Base-by-base conservation (phyloP, 2,329 filamentous ascomycete species). In the Ilyonectria robusta region DNA sequence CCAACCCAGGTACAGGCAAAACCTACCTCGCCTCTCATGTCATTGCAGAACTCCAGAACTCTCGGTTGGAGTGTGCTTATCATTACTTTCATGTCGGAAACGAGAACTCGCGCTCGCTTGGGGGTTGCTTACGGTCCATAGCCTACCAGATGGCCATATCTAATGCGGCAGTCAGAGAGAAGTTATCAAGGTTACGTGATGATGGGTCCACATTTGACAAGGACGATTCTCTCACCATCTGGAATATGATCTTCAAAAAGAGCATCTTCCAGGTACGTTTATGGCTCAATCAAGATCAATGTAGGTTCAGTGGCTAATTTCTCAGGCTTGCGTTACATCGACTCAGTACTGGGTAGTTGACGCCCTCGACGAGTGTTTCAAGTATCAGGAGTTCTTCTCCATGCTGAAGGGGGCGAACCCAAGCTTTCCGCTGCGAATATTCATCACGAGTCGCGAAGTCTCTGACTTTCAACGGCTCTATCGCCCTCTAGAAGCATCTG, bases 261-360 rank as follows among this genome's bases (percentile, higher is more conserved):
- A 66, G 76, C 4, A 79, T 81, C 8, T 73, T 80, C 17, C 75
- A 76, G 57, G 62, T 72, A 26, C 26, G 26, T 26, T 26, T 26
- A 26, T 26, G 5, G 5, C 6, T 26, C 4, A 26, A 26, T 26
- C 6, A 6, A 26, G 5, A 26, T 26, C 26, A 26, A 26, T 26
- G 6, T 26, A 26, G 26, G 4, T 26, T 5, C 6, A 26, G 26
- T 26, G 26, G 26, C 26, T 26, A 26, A 26, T 6, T 26, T 26
- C 26, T 26, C 26, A 26, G 26, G 26, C 26, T 26, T 26, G 26
- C 26, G 4, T 7, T 15, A 67, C 65, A 33, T 47, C 3, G 40
- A 7, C 69, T 19, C 76, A 80, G 23, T 80, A 73, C 48, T 80
- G 78, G 78, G 72, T 81, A 0, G 74, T 82, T 29, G 80, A 82